Conservation (phyloP, 768 basidiomycete species). For the Mycena maculata region DNA sequence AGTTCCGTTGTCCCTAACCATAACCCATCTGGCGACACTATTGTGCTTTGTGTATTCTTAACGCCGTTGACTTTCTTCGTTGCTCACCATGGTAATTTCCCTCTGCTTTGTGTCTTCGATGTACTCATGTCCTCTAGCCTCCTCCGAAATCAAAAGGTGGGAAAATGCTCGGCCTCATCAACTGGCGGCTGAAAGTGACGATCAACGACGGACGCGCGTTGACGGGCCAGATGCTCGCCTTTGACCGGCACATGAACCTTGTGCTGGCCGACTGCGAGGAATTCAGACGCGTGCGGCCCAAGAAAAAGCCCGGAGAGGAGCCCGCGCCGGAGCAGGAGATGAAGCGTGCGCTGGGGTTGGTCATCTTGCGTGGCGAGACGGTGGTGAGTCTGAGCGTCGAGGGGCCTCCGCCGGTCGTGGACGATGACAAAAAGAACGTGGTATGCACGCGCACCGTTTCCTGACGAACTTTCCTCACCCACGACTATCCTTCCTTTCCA, state of each 20-base stretch:
- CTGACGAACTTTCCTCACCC: constrained; percentile 8
- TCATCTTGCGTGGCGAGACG: constrained; percentile 95
- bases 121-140: constrained; percentile 64
- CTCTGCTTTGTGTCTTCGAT: background rate
- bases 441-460: constrained; percentile 55
- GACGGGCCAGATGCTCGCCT: constrained; percentile 99
- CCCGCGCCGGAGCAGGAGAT: constrained; percentile 88
- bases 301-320: constrained; percentile 90
- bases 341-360: constrained; percentile 95
- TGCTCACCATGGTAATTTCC: constrained; percentile 36
- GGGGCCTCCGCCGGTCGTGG: constrained; percentile 91
- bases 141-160: constrained; percentile 98
- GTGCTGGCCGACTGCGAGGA: constrained; percentile 99
- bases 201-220: constrained; percentile 97
- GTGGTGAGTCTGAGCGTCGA: constrained; percentile 96
- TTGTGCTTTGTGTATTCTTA: constrained; percentile 10
- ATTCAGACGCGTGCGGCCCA: constrained; percentile 90
- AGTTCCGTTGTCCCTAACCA: background rate
- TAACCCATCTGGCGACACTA: background rate
- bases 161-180: constrained; percentile 97
- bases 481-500: constrained; percentile 44
- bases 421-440: constrained; percentile 88
- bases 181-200: constrained; percentile 97
- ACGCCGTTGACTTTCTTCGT: constrained; percentile 4
- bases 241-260: constrained; percentile 99